A percentile compares a stretch with the other conserved stretches of the same genome.
Conservation (phyloP, 2,329 filamentous ascomycete species). For the Alternaria sp. region DNA sequence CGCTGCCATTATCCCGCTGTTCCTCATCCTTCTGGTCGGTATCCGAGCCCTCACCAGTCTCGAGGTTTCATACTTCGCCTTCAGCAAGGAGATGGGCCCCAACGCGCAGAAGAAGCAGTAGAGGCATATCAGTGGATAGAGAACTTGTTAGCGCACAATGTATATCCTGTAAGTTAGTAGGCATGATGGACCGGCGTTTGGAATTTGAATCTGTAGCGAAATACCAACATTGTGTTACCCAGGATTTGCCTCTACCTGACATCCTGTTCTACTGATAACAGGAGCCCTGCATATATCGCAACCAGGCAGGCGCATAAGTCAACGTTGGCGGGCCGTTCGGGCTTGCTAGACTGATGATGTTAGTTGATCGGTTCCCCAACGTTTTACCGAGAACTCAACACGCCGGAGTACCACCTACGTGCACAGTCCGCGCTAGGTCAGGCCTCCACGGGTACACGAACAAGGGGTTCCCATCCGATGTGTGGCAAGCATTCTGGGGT, state of each 20-base stretch:
- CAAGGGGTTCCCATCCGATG: not conserved
- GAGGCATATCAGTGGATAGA: not conserved
- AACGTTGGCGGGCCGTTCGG: not conserved
- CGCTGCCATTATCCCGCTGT: constrained; percentile 70
- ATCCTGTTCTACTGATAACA: not conserved
- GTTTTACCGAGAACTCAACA: not conserved
- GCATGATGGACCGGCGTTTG: constrained; percentile 12
- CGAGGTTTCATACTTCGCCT: constrained; percentile 90
- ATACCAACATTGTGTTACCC: constrained; percentile 10
- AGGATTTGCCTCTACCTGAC: not conserved
- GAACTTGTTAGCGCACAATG: constrained; percentile 5
- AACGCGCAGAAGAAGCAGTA: constrained; percentile 81
- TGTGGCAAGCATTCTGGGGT: not conserved
- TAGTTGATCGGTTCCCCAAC: constrained; percentile 11
- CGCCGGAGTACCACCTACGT: constrained; percentile 2
- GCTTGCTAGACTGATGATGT: constrained; percentile 1
- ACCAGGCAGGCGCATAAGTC: not conserved
- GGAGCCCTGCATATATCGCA: not conserved
- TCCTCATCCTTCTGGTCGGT: constrained; percentile 80
- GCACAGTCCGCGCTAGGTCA: not conserved
- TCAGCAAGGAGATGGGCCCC: constrained; percentile 96
- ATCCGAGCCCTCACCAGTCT: constrained; percentile 78
- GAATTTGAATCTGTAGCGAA: constrained; percentile 12
- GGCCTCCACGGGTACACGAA: not conserved
- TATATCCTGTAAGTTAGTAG: constrained; percentile 14